Base-by-base conservation (phyloP, 352 stramenopile species). In the Blastocystis sp. region DNA sequence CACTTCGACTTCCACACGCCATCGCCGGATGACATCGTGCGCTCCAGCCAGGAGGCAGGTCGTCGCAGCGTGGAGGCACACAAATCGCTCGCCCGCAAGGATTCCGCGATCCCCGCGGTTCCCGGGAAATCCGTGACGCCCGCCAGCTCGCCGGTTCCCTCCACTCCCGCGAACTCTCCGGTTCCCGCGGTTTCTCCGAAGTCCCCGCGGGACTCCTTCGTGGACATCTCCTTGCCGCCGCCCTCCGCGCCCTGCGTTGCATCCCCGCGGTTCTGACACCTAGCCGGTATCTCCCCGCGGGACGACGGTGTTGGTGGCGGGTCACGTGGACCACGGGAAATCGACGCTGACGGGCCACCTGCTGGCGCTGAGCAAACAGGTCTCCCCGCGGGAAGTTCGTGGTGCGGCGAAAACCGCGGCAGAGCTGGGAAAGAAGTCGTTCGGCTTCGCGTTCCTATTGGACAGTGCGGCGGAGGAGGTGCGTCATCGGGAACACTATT, bases 271-370 rank as follows among this genome's bases (percentile, higher is more conserved):
- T 51, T 24, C 34, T 24, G 18, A 63, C 34, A 14, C n/a, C 9
- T 14, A 63, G 53, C 53, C 53, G 21, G 0, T 29, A 63, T 34
- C 53, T 0, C 53, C 53, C 8, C 53, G 53, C 53, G 63, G 57
- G 14, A 85, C 97, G 77, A 96, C 92, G 69, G 93, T 98, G 90
- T 94, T 98, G 40, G 93, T 98, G 34, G 91, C 97, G 46, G 95
- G 95, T 18, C 95, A 98, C 86, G 95, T 98, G 16, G 95, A 98
- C 89, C 93, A 94, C 1, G 95, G 95, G 40, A 98, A 98, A 90
- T 97, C 92, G 56, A 98, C 95, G 0, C 92, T 98, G 84, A 98
- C 94, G 57, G 95, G 95, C 0, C 95, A 97, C 77, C 89, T 98
- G 87, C 90, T 98, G 18, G 93, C n/a, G n/a, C n/a, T n/a, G n/a